Base-by-base conservation (phyloP, 257 asterid species). In the Solanum neorickii region DNA sequence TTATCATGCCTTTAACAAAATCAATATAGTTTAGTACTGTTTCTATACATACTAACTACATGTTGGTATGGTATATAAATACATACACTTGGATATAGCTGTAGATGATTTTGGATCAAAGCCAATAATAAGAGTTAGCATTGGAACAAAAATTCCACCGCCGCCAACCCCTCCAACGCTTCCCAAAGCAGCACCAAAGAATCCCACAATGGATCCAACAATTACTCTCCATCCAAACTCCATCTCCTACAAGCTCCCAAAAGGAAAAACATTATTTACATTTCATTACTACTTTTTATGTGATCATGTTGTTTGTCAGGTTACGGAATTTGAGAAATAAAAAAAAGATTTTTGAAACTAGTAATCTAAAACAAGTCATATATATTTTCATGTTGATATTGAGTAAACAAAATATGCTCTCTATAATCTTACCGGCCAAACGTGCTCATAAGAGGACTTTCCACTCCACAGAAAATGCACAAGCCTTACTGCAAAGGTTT, bases 121-220 rank as follows among this genome's bases (percentile, higher is more conserved):
- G 3, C 92, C 92, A 49, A 90, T 87, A 16, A 90, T 87, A 69
- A 90, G 83, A 68, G 92, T 85, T 83, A 90, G 89, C 90, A 90
- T 90, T 12, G 92, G 92, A 83, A 90, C 92, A 41, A 90, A 90
- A 6, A 90, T 90, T 39, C 92, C 92, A 56, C 92, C 92, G 12
- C 92, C 92, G 29, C 92, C 92, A 37, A 90, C 92, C 15, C 92
- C 92, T 85, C 92, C 92, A 33, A 90, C 92, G 18, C 92, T 90
- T 27, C 92, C 92, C 83, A 90, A 75, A 8, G 92, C 92, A 41
- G 92, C 92, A 70, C 92, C 92, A 47, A 90, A 88, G 49, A 88
- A 90, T 5, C 92, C 92, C 20, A 90, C 86, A 46, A 85, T 72
- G 20, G 89, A 86, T 59, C 92, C 92, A 37, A 85, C 82, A 29